Percentiles rank a stretch among this genome's conserved stretches.
These are phyloP conservation scores for Endotrypanum monterogeii DNA, from an alignment of 208 protist species.

Conservation along the genomic window DNA sequence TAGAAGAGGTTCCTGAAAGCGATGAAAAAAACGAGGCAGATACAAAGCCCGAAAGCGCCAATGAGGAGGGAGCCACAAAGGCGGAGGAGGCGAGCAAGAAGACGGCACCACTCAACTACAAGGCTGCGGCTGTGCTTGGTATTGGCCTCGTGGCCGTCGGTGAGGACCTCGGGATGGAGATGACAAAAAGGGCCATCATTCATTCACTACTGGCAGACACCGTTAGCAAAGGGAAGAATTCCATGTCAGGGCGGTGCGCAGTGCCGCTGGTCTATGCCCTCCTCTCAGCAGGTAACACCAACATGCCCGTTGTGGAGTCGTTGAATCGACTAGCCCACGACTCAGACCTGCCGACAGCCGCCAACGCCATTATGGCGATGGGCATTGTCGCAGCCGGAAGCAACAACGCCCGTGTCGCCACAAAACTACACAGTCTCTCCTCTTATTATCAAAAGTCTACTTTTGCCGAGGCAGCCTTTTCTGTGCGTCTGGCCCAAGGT, in stretches of 20 bases:
- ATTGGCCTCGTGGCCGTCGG: slow-evolving; percentile 98
- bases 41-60: slow-evolving; percentile 9
- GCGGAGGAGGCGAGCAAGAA: slow-evolving; percentile 33
- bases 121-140: slow-evolving; percentile 96
- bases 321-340: slow-evolving; percentile 98
- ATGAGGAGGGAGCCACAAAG: background rate
- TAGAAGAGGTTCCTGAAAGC: slow-evolving; percentile 54
- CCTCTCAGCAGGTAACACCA: slow-evolving; percentile 95
- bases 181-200: slow-evolving; percentile 97
- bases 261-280: slow-evolving; percentile 99
- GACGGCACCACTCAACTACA: slow-evolving; percentile 70
- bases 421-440: slow-evolving; percentile 95
- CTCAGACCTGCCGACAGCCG: slow-evolving; percentile 92
- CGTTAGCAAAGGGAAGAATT: slow-evolving; percentile 76
- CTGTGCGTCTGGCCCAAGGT: slow-evolving; percentile 92
- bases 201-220: slow-evolving; percentile 94
- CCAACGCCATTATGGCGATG: slow-evolving; percentile 97
- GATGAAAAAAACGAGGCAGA: slow-evolving; percentile 39
- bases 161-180: slow-evolving; percentile 98
- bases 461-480: slow-evolving; percentile 77
- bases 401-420: slow-evolving; percentile 97
- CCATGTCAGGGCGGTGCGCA: slow-evolving; percentile 84
- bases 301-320: slow-evolving; percentile 97
- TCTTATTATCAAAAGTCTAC: slow-evolving; percentile 97
- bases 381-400: slow-evolving; percentile 97